Base-by-base conservation (phyloP, 805 yeast species). In the Yarrowia yakushimensis region DNA sequence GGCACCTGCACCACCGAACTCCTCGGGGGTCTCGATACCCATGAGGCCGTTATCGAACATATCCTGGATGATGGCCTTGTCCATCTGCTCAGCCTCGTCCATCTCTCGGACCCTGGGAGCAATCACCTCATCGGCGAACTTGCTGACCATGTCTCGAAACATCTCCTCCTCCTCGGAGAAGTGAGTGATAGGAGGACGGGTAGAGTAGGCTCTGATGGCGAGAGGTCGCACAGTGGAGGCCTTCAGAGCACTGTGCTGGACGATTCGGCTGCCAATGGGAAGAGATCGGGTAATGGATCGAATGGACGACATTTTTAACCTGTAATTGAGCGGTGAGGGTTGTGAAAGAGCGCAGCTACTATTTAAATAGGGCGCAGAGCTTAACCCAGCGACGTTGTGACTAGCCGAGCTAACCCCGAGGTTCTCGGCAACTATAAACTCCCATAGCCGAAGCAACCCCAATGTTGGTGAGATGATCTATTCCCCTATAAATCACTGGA, bases 1-100 rank as follows among this genome's bases (percentile, higher is more conserved):
- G 15, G 79, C 80, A 18, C 78, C 80, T 7, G 79, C 78, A 18
- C 80, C 80, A 15, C 80, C 80, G 22, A 70, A 68, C 66, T 77
- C 77, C 66, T 77, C 80, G 20, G 80, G 79, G n/a, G 79, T 77
- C 67, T 77, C 80, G 41, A 77, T 72, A n/a, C 75, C 80, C 80
- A 77, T 77, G 13, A 77, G 70, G 2, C 80, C 80, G 50, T 71
- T 71, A 27, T 76, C 79, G 46, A 74, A 74, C 69, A 74, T 67
- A 23, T 68, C 73, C 59, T 66, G 61, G 41, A 75, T 67, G 36
- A 74, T 61, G n/a, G 59, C 65, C 25, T 67, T 64, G 57, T 72
- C 76, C 73, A 75, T 74, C 33, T 63, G 46, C 65, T 74, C 77
- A n/a, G 66, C 68, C 64, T 72, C 77, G 63, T 74, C 77, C 76